Base-by-base conservation (phyloP, 108 stramenopile species). In the Cyclostephanos tholiformis region DNA sequence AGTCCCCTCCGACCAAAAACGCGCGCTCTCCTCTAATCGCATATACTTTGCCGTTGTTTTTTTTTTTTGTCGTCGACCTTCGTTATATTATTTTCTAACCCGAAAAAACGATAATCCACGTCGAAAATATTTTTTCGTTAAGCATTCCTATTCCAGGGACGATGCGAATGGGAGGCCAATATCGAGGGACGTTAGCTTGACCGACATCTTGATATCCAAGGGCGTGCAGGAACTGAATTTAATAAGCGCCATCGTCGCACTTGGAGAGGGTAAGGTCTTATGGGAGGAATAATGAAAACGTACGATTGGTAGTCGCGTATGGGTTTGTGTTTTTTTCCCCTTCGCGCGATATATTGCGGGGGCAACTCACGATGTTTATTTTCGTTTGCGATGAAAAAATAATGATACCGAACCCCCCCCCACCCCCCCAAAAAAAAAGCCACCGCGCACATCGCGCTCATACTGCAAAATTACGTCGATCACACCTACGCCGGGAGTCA, bases 401-500 rank as follows among this genome's bases (percentile, higher is more conserved):
- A 22, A n/a, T 64, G 11, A 64, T 10, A 4, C 8, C 25, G 46
- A 23, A 30, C 19, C 2, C 32, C 3, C 32, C 32, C 32, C 32
- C 32, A 32, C 27, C 44, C n/a, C n/a, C n/a, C n/a, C n/a, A n/a
- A n/a, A n/a, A n/a, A n/a, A n/a, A n/a, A n/a, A 79, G 84, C 82
- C 8, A 85, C 87, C 29, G 69, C 79, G 4, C 75, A 85, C 69
- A 84, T 84, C 69, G 74, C 84, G n/a, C 46, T 64, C 17, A 63
- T 80, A 32, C 62, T 88, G 19, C 76, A 71, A 57, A 88, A 88
- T 48, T 84, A 85, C 62, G 76, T 85, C n/a, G 67, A 80, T 49
- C 87, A 88, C 72, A 63, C 82, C 10, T 85, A 84, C 43, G 91
- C 88, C 6, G 93, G 93, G 29, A 82, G 88, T 5, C 82, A 81